A percentile compares a stretch with the other conserved stretches of the same genome.
Evolutionary conservation across 2,329 filamentous ascomycete genomes (phyloP).

Genomic region (Penicillium sp.): DNA sequence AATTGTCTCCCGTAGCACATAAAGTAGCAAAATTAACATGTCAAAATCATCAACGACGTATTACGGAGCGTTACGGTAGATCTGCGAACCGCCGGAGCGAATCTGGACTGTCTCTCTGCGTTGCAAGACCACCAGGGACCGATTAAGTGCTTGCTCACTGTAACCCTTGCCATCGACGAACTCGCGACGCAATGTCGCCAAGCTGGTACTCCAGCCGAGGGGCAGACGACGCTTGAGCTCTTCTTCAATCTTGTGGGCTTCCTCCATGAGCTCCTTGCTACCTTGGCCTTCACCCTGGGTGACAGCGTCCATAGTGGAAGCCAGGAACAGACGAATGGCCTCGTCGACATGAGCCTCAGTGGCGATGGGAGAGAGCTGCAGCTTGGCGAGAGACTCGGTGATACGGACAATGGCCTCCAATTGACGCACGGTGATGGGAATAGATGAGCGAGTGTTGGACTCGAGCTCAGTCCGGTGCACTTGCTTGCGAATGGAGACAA

Average conservation of each 20-base stretch:
- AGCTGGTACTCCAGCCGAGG: slow-evolving; percentile 91
- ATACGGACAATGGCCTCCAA: slow-evolving; percentile 97
- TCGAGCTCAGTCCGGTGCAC: slow-evolving; percentile 89
- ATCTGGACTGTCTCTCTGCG: slow-evolving; percentile 70
- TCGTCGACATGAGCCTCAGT: slow-evolving; percentile 93
- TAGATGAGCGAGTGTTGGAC: slow-evolving; percentile 84
- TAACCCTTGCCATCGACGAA: slow-evolving; percentile 92
- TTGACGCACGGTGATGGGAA: slow-evolving; percentile 96
- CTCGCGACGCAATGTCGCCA: slow-evolving; percentile 81
- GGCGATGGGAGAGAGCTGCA: slow-evolving; percentile 80
- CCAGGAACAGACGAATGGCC: slow-evolving; percentile 93
- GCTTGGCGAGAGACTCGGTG: slow-evolving; percentile 90
- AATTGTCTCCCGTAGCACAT: slow-evolving; percentile 19
- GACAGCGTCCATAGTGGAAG: slow-evolving; percentile 96
- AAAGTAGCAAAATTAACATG: slow-evolving; percentile 18
- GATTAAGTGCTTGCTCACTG: slow-evolving; percentile 78
- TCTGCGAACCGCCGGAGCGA: slow-evolving; percentile 49
- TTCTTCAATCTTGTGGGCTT: slow-evolving; percentile 80
- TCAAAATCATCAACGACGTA: slow-evolving; percentile 18
- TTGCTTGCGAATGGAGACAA: slow-evolving; percentile 91
- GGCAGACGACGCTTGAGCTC: slow-evolving; percentile 84
- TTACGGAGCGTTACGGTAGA: slow-evolving; percentile 49
- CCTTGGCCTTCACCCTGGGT: slow-evolving; percentile 82
- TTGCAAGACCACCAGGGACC: slow-evolving; percentile 82
- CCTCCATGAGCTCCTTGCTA: slow-evolving; percentile 85